Conservation (phyloP, 176 grass and related monocot species). For the Coix lacrymajobi region DNA sequence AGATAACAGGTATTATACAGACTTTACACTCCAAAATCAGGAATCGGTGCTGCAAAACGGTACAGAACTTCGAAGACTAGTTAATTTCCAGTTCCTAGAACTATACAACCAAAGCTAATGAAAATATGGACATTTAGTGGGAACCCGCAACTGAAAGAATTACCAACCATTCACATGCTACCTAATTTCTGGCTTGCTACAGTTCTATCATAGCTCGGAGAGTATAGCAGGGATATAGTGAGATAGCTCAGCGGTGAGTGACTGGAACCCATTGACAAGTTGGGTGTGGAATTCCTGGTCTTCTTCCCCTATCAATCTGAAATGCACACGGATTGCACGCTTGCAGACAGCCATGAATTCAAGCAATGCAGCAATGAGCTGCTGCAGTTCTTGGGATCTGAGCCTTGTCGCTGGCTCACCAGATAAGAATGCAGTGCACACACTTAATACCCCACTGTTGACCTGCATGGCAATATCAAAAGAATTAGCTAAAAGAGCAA, state of each 20-base stretch:
- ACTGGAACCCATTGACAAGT: constrained; percentile 97
- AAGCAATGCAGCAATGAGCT: constrained; percentile 90
- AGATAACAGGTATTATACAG: constrained; percentile 16
- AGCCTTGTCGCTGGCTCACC: constrained; percentile 94
- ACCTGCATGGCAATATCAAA: constrained; percentile 49
- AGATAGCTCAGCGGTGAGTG: constrained; percentile 95
- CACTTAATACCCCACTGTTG: constrained; percentile 94
- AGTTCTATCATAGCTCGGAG: constrained; percentile 63
- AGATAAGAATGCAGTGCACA: constrained; percentile 96
- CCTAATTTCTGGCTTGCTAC: constrained; percentile 41
- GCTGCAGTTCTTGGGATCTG: constrained; percentile 92
- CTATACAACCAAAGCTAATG: constrained; percentile 48
- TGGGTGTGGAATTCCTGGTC: constrained; percentile 99
- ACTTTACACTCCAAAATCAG: constrained; percentile 51
- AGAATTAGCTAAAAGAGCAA: constrained; percentile 8
- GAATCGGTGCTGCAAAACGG: not conserved
- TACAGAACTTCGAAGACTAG: constrained; percentile 17
- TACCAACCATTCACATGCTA: constrained; percentile 40
- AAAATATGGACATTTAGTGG: constrained; percentile 37
- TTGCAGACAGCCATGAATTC: constrained; percentile 99
- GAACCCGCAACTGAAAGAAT: constrained; percentile 23
- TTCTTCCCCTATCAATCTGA: constrained; percentile 95
- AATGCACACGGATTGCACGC: constrained; percentile 93
- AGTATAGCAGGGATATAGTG: constrained; percentile 99
- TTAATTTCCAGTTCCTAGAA: constrained; percentile 27